Conservation (phyloP, 345 rosid genomes). For the Salix suchowensis region DNA sequence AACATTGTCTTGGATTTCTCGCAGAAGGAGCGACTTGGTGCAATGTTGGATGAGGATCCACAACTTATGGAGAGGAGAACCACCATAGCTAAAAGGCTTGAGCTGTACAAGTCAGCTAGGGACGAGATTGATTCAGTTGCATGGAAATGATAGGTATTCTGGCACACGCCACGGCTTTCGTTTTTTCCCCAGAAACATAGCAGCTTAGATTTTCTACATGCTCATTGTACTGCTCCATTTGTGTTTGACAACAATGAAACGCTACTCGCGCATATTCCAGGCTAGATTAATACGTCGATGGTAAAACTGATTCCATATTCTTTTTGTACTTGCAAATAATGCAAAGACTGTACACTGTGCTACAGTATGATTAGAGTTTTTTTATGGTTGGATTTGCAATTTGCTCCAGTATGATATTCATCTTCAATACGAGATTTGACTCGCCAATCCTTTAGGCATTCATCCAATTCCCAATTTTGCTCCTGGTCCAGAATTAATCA, state of each 20-base stretch:
- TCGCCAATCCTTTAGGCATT: too few relatives aligned
- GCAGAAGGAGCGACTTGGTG: conserved; percentile 87
- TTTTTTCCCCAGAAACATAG: too few relatives aligned
- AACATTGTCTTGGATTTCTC: not conserved
- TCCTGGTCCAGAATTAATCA: too few relatives aligned
- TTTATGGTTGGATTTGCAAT: not conserved
- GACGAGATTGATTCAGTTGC: conserved; percentile 94
- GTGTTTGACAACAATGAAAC: too few relatives aligned
- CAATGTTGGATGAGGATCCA: conserved; percentile 97
- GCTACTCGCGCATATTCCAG: not conserved
- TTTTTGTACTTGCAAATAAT: conserved; percentile 6
- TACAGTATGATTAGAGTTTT: not conserved
- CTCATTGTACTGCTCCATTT: conserved; percentile 1
- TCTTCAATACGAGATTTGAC: too few relatives aligned
- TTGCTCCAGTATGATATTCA: too few relatives aligned
- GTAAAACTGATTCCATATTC: conserved; percentile 14
- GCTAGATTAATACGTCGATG: conserved; percentile 7
- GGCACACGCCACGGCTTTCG: not conserved
- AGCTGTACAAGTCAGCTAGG: conserved; percentile 89
- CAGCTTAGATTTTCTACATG: not conserved
- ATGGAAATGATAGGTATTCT: conserved; percentile 56
- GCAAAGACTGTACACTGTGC: not conserved
- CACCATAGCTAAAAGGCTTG: conserved; percentile 75
- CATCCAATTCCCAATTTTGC: too few relatives aligned
- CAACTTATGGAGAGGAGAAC: conserved; percentile 85